Evolutionary conservation across 179 eudicot species (phyloP).

Genomic region (Beta corolliflora): DNA sequence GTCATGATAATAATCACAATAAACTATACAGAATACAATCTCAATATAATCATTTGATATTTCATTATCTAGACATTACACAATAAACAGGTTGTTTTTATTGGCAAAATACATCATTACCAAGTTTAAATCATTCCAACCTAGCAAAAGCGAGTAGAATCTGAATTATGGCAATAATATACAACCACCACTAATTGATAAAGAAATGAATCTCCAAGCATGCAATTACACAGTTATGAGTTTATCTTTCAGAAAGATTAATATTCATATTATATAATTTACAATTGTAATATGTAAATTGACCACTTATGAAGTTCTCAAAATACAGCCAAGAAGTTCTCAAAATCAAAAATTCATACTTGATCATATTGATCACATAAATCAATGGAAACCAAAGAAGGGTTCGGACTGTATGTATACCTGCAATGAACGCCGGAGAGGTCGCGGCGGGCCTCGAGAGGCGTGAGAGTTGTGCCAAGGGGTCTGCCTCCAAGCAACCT

Average conservation of each 20-base stretch:
- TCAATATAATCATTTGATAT: conserved; percentile 13
- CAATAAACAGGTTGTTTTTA: not conserved
- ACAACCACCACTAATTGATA: not conserved
- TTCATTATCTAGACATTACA: conserved; percentile 1
- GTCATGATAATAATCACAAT: not conserved
- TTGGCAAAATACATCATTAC: conserved; percentile 1
- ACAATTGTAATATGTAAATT: not conserved
- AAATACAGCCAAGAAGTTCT: not conserved
- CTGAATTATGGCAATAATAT: conserved; percentile 6
- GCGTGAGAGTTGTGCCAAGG: conserved; percentile 95
- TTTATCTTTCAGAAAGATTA: no score
- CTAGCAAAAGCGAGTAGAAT: conserved; percentile 18
- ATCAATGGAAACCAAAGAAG: conserved; percentile 2
- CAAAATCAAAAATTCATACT: not conserved
- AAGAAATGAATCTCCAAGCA: not conserved
- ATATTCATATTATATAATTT: not conserved
- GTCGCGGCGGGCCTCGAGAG: conserved; percentile 86
- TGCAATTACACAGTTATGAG: not conserved
- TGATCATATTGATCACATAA: not conserved
- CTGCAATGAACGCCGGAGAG: conserved; percentile 90
- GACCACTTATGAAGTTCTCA: not conserved
- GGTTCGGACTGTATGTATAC: conserved; percentile 33
- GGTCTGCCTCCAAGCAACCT: conserved; percentile 94
- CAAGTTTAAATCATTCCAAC: conserved; percentile 7
- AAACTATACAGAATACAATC: not conserved